These are phyloP conservation scores for Cordyceps militaris DNA, from an alignment of 2,329 filamentous ascomycete species.

Conservation along the genomic window DNA sequence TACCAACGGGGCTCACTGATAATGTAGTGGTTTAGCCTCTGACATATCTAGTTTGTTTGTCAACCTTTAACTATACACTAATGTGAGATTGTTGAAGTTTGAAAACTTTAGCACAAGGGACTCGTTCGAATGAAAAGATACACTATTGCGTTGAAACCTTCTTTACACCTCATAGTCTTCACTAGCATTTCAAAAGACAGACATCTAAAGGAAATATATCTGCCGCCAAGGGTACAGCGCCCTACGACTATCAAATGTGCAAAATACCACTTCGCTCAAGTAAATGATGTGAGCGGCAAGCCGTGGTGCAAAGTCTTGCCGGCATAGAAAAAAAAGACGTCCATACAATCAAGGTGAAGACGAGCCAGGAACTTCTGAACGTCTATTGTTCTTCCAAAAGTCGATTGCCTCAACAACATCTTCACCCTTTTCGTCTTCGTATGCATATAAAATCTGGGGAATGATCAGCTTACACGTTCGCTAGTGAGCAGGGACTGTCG, in stretches of 20 bases:
- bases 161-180: neutral
- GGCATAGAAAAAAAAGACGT: neutral
- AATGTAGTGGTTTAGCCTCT: too few species aligned
- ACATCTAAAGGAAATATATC: neutral
- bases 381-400: constrained; percentile 74
- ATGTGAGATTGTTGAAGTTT: too few species aligned
- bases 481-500: neutral
- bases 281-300: neutral
- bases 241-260: neutral
- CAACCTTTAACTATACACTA: neutral
- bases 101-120: too few species aligned
- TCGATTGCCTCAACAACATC: constrained; percentile 92
- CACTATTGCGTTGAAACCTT: neutral
- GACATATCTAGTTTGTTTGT: too few species aligned
- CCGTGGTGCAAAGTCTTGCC: neutral
- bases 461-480: constrained; percentile 13
- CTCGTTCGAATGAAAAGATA: neutral
- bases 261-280: constrained; percentile 8
- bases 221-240: neutral
- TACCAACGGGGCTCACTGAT: too few species aligned
- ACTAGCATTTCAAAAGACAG: neutral
- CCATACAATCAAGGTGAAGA: constrained; percentile 13
- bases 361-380: constrained; percentile 34
- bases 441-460: constrained; percentile 87
- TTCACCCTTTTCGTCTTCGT: constrained; percentile 90